These are phyloP conservation scores for Nitzschia putrida DNA, from an alignment of 108 stramenopile species.

Conservation along the genomic window DNA sequence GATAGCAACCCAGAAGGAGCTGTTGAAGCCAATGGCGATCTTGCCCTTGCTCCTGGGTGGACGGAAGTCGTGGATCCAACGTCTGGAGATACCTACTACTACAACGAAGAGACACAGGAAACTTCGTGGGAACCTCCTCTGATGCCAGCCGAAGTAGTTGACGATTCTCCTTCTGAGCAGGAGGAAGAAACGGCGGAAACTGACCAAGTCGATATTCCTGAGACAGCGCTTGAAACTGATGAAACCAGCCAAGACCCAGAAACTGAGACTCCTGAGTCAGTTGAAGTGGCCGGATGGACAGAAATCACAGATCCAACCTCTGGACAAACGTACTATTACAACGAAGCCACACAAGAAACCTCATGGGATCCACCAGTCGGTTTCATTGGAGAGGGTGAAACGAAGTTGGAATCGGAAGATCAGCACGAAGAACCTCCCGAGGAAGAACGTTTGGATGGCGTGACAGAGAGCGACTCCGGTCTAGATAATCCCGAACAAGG, in stretches of 20 bases:
- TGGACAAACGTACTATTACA: conserved; percentile 58
- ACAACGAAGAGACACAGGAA: conserved; percentile 41
- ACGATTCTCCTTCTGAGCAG: not conserved
- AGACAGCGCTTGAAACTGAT: too few relatives aligned
- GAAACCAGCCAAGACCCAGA: not conserved
- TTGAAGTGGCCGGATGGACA: conserved; percentile 53
- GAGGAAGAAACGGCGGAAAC: not conserved
- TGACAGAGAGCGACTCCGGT: not conserved
- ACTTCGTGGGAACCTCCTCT: conserved; percentile 33
- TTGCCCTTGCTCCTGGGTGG: conserved; percentile 36
- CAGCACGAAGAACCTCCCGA: conserved; percentile 25
- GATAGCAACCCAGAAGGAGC: not conserved
- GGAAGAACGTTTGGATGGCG: conserved; percentile 25
- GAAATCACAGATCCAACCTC: conserved; percentile 48
- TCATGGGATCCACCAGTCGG: conserved; percentile 48
- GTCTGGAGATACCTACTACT: conserved; percentile 47
- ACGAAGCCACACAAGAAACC: conserved; percentile 48
- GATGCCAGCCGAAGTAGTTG: not conserved
- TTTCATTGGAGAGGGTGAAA: not conserved
- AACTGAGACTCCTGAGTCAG: too few relatives aligned
- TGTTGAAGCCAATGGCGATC: too few relatives aligned
- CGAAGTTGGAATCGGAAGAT: not conserved
- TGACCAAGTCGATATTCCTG: not conserved
- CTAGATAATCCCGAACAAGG: not conserved
- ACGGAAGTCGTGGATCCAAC: conserved; percentile 36